Percentiles rank a stretch among this genome's conserved stretches.
These are phyloP conservation scores for Ascochyta fabae DNA, from an alignment of 2,329 filamentous ascomycete species.

Conservation along the genomic window DNA sequence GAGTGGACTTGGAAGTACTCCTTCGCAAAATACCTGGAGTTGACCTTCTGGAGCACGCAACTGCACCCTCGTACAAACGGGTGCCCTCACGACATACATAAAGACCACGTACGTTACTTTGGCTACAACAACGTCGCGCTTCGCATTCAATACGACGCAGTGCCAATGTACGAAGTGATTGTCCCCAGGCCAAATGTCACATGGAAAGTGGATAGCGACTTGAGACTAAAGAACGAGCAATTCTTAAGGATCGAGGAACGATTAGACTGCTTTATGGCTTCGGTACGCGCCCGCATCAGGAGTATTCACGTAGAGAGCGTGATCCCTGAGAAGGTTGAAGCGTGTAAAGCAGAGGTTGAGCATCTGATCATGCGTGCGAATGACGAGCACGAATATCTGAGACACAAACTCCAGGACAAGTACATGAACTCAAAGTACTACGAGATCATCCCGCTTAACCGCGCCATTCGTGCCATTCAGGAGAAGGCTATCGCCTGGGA, in stretches of 20 bases:
- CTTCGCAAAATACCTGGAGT: conserved; percentile 96
- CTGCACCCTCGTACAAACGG: conserved; percentile 75
- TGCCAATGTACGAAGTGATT: conserved; percentile 91
- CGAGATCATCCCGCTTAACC: conserved; percentile 92
- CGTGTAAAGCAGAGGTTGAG: conserved; percentile 83
- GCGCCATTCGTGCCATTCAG: conserved; percentile 85
- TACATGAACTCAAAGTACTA: conserved; percentile 97
- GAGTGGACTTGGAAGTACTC: conserved; percentile 97
- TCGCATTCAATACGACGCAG: conserved; percentile 88
- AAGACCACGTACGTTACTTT: conserved; percentile 92
- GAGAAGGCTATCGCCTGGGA: conserved; percentile 96
- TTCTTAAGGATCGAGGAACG: conserved; percentile 81
- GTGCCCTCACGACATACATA: conserved; percentile 91
- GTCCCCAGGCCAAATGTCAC: conserved; percentile 89
- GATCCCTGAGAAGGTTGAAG: conserved; percentile 81
- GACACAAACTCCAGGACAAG: conserved; percentile 81
- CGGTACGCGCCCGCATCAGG: conserved; percentile 81
- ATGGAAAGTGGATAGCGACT: conserved; percentile 96
- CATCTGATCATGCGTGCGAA: conserved; percentile 77
- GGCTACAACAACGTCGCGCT: conserved; percentile 85
- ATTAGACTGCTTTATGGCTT: conserved; percentile 84
- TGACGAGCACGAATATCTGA: conserved; percentile 78
- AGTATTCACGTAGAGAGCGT: conserved; percentile 93
- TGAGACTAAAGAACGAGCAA: conserved; percentile 90
- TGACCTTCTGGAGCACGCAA: conserved; percentile 93